phyloP scores from a whole-genome alignment of 257 asterid genomes.

The Rauvolfia tetraphylla region DNA sequence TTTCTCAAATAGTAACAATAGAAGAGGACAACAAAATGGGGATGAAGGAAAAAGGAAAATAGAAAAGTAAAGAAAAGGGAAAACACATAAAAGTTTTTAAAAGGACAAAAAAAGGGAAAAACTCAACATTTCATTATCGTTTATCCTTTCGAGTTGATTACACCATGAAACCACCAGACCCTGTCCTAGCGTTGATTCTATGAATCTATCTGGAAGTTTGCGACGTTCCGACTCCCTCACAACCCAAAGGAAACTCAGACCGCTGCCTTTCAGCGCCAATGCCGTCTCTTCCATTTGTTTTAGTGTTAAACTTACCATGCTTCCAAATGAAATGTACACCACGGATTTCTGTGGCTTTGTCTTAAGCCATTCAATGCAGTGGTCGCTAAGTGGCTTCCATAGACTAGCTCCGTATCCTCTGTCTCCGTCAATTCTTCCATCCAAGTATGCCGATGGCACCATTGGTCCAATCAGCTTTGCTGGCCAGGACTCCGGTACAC shows the following conservation, averaged over 20 bases:
- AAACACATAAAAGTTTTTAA: too few relatives aligned
- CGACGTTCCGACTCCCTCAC: conserved; percentile 48
- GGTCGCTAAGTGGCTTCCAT: conserved; percentile 60
- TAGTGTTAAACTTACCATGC: conserved; percentile 55
- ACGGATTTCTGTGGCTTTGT: conserved; percentile 44
- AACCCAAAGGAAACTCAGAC: conserved; percentile 55
- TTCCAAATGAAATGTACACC: conserved; percentile 61
- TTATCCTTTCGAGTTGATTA: conserved; percentile 63
- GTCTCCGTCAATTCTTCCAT: conserved; percentile 57
- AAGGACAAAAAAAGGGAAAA: too few relatives aligned
- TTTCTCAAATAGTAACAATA: too few relatives aligned
- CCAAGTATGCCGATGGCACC: conserved; percentile 67
- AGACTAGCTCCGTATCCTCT: conserved; percentile 64
- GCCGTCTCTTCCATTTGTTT: conserved; percentile 59
- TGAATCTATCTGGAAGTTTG: conserved; percentile 39
- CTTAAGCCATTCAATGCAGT: conserved; percentile 56
- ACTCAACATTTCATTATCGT: too few relatives aligned
- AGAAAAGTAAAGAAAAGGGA: too few relatives aligned
- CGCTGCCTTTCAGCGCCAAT: conserved; percentile 24
- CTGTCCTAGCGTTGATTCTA: conserved; percentile 22
- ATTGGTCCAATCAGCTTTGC: conserved; percentile 55
- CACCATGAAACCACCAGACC: conserved; percentile 70
- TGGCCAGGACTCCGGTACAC: conserved; percentile 47
- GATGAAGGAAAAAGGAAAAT: too few relatives aligned
- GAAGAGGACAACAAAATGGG: too few relatives aligned